Percentiles rank a stretch among this genome's conserved stretches.
Evolutionary conservation across 1,284 basidiomycete genomes (phyloP).

Genomic region (Phellopilus nigrolimitatus): DNA sequence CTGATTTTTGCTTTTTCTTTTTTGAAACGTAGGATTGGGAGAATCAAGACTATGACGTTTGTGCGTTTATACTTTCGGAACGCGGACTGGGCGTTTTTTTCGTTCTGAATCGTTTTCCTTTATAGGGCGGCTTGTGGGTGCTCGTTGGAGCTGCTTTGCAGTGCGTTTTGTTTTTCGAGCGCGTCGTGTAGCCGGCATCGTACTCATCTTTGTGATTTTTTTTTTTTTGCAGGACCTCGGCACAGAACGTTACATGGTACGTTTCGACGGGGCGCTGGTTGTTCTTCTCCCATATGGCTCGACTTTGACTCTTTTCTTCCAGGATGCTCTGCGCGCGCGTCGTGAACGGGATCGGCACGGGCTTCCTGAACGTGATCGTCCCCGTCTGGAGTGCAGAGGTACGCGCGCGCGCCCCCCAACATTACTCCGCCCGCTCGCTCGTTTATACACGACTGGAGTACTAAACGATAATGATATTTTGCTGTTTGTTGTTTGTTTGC

Average conservation of each 20-base stretch:
- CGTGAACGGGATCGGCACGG: conserved; percentile 49
- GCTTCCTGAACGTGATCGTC: conserved; percentile 47
- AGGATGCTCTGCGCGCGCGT: conserved; percentile 50
- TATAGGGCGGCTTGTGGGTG: conserved; percentile 32
- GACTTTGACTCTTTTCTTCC: neutral
- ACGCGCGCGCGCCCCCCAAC: too few species aligned
- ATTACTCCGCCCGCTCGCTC: neutral
- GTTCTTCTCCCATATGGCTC: neutral
- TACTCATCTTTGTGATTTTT: neutral
- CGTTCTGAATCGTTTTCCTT: neutral
- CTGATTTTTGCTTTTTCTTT: conserved; percentile 17
- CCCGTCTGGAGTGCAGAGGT: conserved; percentile 46
- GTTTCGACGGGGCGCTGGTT: conserved; percentile 20
- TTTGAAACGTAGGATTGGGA: conserved; percentile 36
- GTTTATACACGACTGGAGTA: too few species aligned
- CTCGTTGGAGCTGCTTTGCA: conserved; percentile 46
- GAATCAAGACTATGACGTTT: conserved; percentile 41
- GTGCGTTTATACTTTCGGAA: conserved; percentile 23
- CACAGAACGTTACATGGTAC: conserved; percentile 44
- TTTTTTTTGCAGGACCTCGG: conserved; percentile 27
- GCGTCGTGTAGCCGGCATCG: too few species aligned
- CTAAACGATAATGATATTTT: too few species aligned
- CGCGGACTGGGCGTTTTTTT: neutral
- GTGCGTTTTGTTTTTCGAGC: conserved; percentile 25
- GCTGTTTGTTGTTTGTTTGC: neutral